Percentiles rank a stretch among this genome's conserved stretches.
Evolutionary conservation across 2,329 filamentous ascomycete genomes (phyloP).

Genomic region (Alternaria dauci): DNA sequence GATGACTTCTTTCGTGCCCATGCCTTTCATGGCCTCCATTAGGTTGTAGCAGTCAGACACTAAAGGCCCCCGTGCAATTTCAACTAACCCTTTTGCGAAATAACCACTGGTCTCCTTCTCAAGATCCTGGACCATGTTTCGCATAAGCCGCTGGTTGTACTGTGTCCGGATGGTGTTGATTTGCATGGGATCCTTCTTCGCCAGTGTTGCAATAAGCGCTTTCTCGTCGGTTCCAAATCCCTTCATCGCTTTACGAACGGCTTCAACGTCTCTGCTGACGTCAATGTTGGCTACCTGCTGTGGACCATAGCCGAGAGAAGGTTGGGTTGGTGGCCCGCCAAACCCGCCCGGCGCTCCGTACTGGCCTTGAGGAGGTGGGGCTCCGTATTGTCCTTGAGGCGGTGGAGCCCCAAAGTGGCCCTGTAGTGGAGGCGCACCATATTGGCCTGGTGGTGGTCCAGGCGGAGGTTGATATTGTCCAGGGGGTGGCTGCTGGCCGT

Average conservation of each 20-base stretch:
- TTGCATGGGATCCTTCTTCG: slow-evolving; percentile 79
- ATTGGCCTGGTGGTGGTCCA: slow-evolving; percentile 29
- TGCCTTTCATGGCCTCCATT: slow-evolving; percentile 75
- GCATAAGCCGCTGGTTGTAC: slow-evolving; percentile 69
- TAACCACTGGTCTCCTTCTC: slow-evolving; percentile 77
- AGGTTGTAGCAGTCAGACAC: slow-evolving; percentile 76
- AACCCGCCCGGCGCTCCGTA: slow-evolving; percentile 35
- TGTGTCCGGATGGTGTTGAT: slow-evolving; percentile 67
- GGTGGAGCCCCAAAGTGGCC: slow-evolving; percentile 51
- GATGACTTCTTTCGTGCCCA: slow-evolving; percentile 85
- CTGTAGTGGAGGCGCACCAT: slow-evolving; percentile 17
- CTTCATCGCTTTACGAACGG: slow-evolving; percentile 85
- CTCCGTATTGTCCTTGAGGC: slow-evolving; percentile 29
- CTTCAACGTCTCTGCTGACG: slow-evolving; percentile 72
- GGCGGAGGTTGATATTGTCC: slow-evolving; percentile 27
- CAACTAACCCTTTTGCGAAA: slow-evolving; percentile 77
- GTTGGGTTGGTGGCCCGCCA: slow-evolving; percentile 55
- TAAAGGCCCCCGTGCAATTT: slow-evolving; percentile 80
- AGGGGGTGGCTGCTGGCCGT: slow-evolving; percentile 20
- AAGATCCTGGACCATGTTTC: slow-evolving; percentile 77
- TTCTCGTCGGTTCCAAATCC: slow-evolving; percentile 91
- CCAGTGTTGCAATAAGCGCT: slow-evolving; percentile 73
- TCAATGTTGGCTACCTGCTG: slow-evolving; percentile 68
- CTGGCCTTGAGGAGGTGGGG: slow-evolving; percentile 33
- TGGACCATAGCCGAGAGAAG: slow-evolving; percentile 75